Base-by-base conservation (phyloP, 768 basidiomycete species). In the Rubroboletus pulcherrimus region DNA sequence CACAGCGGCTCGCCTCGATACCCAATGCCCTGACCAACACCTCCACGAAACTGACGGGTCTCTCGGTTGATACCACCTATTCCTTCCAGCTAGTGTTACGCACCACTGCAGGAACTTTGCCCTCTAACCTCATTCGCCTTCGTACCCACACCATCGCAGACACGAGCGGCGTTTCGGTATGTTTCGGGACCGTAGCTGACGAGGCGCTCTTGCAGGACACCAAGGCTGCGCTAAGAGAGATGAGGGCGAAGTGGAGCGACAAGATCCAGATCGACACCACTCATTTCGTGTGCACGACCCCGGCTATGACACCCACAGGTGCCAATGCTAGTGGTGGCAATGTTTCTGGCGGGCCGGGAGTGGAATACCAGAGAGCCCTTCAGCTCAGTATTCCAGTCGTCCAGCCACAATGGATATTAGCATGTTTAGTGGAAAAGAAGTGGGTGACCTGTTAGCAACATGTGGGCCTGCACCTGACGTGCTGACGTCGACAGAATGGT, bases 221-320 rank as follows among this genome's bases (percentile, higher is more conserved):
- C 33, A 92, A 91, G 70, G 69, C 83, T 53, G 91, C 93, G 8
- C 72, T 99, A 51, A 69, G 79, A 44, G 86, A 90, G 63, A 97
- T 98, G 89, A 81, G 80, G 40, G 96, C 92, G 0, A 88, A 88
- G 61, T 94, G 89, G 87, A 91, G 86, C 64, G 89, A 95, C 61
- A 89, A 85, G 65, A 94, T 99, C 39, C 91, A 95, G 74, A 95
- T 98, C 55, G 96, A 99, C 67, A 98, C 96, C 10, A 98, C 95
- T 0, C 96, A 99, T 71, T 99, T 97, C 62, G 94, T 98, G 40
- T 96, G 94, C 68, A 96, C 93, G 17, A 93, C 90, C 0, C 93
- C 94, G 3, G 87, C 86, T 1, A 80, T 84, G 10, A 86, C 84
- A 0, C 81, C 84, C 0, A 63, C 70, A 10, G 86, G 82, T 33